Percentiles rank a stretch among this genome's conserved stretches.
Evolutionary conservation across 1,284 basidiomycete species (phyloP).

Genomic region (Salmacisia buchloeana): DNA sequence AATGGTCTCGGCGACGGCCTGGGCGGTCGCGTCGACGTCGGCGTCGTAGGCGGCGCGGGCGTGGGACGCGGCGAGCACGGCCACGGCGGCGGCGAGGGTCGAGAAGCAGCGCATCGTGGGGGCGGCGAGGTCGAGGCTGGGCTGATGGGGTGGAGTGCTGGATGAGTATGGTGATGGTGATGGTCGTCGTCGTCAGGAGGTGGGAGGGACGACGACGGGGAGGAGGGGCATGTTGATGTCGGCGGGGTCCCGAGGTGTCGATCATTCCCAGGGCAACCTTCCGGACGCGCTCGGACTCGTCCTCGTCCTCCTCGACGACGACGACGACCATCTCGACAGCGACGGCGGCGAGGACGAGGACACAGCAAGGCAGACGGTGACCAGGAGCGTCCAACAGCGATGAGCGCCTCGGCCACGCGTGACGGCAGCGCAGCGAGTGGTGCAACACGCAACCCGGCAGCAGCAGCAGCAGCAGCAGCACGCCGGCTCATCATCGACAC

Average conservation of each 20-base stretch:
- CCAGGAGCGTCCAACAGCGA: no score
- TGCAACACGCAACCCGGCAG: no score
- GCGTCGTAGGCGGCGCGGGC: conserved; percentile 1
- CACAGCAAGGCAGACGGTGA: no score
- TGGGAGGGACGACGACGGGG: neutral
- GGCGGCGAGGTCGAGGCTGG: no score
- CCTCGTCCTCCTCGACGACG: neutral
- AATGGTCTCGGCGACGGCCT: conserved; percentile 5
- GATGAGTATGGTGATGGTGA: neutral
- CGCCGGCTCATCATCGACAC: no score
- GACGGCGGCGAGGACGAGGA: no score
- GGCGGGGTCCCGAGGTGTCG: no score
- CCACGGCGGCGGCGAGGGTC: neutral
- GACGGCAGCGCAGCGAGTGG: no score
- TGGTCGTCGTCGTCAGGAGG: neutral
- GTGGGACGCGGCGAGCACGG: conserved; percentile 1
- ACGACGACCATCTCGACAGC: no score
- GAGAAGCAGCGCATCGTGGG: conserved; percentile 3
- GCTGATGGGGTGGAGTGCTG: neutral
- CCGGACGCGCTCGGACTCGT: neutral
- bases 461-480: neutral
- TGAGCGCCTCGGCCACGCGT: no score
- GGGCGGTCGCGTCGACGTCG: neutral
- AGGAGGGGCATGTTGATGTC: no score
- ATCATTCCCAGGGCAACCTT: no score